Evolutionary conservation across 2,329 filamentous ascomycete species (phyloP).

Genomic region (Xylaria sp.): DNA sequence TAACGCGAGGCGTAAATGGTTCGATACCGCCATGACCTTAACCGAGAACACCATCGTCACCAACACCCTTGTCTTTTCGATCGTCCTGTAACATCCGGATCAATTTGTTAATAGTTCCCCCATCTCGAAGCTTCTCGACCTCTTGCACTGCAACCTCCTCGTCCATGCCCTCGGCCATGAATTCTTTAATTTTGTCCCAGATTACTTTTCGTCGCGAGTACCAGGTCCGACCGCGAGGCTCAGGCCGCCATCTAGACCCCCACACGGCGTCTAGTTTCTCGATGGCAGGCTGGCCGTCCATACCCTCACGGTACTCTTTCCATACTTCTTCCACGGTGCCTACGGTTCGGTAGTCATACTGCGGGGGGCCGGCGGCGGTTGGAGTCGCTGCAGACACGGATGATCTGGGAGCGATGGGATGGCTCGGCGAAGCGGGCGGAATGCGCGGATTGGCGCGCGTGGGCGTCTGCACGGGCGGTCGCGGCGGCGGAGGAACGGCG

Average conservation of each 20-base stretch:
- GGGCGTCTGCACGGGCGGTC: constrained; percentile 46
- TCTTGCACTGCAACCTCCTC: constrained; percentile 52
- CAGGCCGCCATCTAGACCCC: constrained; percentile 54
- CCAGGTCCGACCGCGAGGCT: constrained; percentile 53
- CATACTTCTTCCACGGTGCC: constrained; percentile 53
- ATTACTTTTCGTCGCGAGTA: constrained; percentile 55
- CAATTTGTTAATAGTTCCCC: constrained; percentile 53
- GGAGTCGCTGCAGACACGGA: constrained; percentile 45
- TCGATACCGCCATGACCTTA: constrained; percentile 31
- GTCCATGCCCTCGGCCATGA: constrained; percentile 51
- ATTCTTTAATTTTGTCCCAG: constrained; percentile 54
- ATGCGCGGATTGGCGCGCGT: constrained; percentile 44
- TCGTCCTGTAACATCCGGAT: constrained; percentile 53
- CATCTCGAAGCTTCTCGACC: constrained; percentile 52
- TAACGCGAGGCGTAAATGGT: constrained; percentile 42
- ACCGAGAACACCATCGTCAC: constrained; percentile 44
- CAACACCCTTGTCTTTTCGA: constrained; percentile 50
- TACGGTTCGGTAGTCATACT: constrained; percentile 51
- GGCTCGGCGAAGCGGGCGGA: constrained; percentile 47
- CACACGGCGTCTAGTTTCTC: constrained; percentile 52
- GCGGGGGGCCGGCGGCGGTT: constrained; percentile 46
- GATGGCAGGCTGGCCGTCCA: constrained; percentile 52
- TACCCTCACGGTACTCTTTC: constrained; percentile 53
- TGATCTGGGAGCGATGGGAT: constrained; percentile 45
- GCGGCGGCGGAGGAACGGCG: constrained; percentile 42